phyloP scores from a whole-genome alignment of 2,329 filamentous ascomycete genomes.

The Phaeomoniella chlamydospora region DNA sequence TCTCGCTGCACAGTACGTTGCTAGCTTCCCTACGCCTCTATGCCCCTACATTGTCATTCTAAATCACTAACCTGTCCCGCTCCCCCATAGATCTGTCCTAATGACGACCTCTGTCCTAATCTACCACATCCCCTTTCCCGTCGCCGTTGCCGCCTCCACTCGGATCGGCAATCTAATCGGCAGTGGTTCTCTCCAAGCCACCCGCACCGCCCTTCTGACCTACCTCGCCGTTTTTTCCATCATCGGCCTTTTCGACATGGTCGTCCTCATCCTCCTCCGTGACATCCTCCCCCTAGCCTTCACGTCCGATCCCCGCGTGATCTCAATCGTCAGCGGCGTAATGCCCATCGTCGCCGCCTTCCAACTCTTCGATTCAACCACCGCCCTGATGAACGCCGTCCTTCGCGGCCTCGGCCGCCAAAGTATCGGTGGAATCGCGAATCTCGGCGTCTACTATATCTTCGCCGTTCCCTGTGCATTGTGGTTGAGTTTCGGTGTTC shows the following conservation, averaged over 20 bases:
- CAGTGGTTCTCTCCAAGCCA: constrained; percentile 58
- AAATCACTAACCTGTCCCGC: no score
- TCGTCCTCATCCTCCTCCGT: constrained; percentile 47
- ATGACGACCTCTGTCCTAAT: constrained; percentile 65
- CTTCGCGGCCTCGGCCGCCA: constrained; percentile 68
- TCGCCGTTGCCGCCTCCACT: constrained; percentile 67
- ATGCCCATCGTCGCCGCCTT: constrained; percentile 64
- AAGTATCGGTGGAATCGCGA: constrained; percentile 67
- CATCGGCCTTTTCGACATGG: constrained; percentile 57
- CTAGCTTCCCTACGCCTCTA: no score
- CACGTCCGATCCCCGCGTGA: constrained; percentile 48
- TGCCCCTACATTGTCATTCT: no score
- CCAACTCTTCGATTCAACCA: constrained; percentile 65
- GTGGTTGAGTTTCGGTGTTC: background rate
- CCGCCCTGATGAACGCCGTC: constrained; percentile 59
- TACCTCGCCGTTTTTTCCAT: constrained; percentile 45
- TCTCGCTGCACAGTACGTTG: constrained; percentile 68
- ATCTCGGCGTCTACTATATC: constrained; percentile 62
- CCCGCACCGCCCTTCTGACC: constrained; percentile 57
- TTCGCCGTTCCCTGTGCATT: background rate
- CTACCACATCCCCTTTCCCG: constrained; percentile 71
- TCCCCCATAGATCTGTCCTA: no score
- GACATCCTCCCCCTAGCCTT: constrained; percentile 56
- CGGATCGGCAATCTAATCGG: constrained; percentile 75
- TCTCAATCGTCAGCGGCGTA: constrained; percentile 44